Conservation (phyloP, 352 stramenopile species). For the Aphanomyces euteiches region DNA sequence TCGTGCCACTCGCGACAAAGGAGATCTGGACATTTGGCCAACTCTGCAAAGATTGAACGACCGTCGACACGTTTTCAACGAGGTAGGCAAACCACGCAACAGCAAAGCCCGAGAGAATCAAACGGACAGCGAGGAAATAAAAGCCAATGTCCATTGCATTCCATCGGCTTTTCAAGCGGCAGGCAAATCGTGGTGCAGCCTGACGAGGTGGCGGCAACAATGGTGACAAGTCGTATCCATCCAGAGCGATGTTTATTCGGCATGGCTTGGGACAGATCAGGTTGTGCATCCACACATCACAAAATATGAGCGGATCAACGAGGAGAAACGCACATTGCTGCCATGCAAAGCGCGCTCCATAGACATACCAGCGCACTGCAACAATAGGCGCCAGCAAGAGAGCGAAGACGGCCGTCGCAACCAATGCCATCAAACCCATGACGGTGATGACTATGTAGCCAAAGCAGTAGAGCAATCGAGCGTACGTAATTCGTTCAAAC, state of each 20-base stretch:
- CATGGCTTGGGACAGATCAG: neutral
- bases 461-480: neutral
- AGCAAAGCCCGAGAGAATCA: neutral
- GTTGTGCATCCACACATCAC: constrained; percentile 3
- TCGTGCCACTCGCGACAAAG: neutral
- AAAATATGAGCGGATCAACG: constrained; percentile 1
- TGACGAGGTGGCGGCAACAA: neutral
- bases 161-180: neutral
- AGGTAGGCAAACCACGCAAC: neutral
- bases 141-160: neutral
- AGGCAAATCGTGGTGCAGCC: neutral
- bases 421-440: neutral
- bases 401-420: neutral
- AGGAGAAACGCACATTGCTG: neutral
- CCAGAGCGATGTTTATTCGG: neutral
- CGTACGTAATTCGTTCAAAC: neutral
- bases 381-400: neutral
- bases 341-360: neutral
- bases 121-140: neutral
- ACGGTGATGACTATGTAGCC: neutral
- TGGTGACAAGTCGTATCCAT: neutral
- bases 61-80: neutral
- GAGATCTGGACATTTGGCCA: neutral
- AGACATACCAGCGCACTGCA: neutral
- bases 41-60: neutral